phyloP scores from a whole-genome alignment of 768 basidiomycete genomes.

The Xerocomellus chrysenteron region DNA sequence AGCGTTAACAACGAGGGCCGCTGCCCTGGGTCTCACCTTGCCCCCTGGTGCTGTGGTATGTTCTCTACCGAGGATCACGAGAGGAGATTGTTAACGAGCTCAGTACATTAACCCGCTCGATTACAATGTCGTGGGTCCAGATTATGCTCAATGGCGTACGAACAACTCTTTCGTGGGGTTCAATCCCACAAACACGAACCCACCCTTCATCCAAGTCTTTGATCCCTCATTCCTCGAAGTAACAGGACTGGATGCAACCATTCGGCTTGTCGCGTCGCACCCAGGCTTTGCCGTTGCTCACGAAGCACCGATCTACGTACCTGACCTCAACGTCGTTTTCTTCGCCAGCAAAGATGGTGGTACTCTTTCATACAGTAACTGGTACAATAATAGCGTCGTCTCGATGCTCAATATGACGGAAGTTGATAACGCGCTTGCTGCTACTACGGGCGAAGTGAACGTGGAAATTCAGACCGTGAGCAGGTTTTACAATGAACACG shows the following conservation, averaged over 20 bases:
- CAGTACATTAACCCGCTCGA: conserved; percentile 52
- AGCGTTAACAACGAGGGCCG: not conserved
- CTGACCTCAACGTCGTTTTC: conserved; percentile 64
- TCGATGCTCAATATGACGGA: conserved; percentile 61
- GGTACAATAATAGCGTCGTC: conserved; percentile 62
- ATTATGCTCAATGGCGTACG: conserved; percentile 37
- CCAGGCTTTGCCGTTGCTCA: conserved; percentile 72
- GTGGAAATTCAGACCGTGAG: conserved; percentile 46
- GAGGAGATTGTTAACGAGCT: not conserved
- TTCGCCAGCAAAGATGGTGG: conserved; percentile 75
- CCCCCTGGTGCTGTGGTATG: conserved; percentile 27
- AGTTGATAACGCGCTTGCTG: conserved; percentile 46
- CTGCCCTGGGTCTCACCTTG: not conserved
- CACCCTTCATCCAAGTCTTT: conserved; percentile 61
- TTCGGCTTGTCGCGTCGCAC: conserved; percentile 62
- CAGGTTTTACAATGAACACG: not conserved
- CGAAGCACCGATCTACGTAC: conserved; percentile 71
- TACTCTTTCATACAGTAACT: conserved; percentile 58
- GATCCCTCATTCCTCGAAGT: conserved; percentile 55
- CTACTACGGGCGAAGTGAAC: conserved; percentile 40
- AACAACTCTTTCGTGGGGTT: conserved; percentile 45
- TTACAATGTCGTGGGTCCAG: conserved; percentile 52
- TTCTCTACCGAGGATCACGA: not conserved
- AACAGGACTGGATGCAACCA: conserved; percentile 55
- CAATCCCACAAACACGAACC: conserved; percentile 59